Evolutionary conservation across 2,329 filamentous ascomycete genomes (phyloP).

Genomic region (Macrophomina tecta): DNA sequence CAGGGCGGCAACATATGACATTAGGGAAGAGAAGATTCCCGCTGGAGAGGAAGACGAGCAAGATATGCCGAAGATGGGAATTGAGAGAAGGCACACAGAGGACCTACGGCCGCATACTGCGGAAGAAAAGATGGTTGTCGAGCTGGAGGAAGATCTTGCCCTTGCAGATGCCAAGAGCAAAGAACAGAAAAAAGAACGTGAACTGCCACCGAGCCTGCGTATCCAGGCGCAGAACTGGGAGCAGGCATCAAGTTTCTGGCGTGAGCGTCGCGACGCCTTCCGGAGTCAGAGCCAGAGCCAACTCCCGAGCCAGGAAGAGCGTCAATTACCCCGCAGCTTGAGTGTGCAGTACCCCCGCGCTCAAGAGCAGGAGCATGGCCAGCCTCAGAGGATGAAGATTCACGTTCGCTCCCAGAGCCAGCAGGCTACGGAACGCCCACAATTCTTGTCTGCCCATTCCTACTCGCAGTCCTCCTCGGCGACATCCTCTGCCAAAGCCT

Average conservation of each 20-base stretch:
- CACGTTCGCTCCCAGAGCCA: constrained; percentile 3
- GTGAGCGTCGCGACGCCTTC: constrained; percentile 11
- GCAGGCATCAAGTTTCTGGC: constrained; percentile 15
- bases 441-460: not conserved
- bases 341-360: not conserved
- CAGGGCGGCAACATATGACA: not conserved
- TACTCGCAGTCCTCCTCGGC: constrained; percentile 2
- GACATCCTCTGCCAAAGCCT: not conserved
- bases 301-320: not conserved
- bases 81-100: constrained; percentile 2
- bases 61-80: too few relatives aligned
- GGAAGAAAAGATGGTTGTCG: constrained; percentile 14
- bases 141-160: constrained; percentile 3
- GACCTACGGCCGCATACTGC: not conserved
- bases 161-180: not conserved
- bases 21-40: constrained; percentile 24
- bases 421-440: not conserved
- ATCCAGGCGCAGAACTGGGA: constrained; percentile 9
- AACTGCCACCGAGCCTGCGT: not conserved
- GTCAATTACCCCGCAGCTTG: not conserved
- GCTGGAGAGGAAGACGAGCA: constrained; percentile 2
- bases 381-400: not conserved
- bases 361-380: not conserved
- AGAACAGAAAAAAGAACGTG: not conserved
- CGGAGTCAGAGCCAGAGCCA: not conserved